These are phyloP conservation scores for Neohortaea acidophila DNA, from an alignment of 495 filamentous ascomycete species.

Conservation along the genomic window DNA sequence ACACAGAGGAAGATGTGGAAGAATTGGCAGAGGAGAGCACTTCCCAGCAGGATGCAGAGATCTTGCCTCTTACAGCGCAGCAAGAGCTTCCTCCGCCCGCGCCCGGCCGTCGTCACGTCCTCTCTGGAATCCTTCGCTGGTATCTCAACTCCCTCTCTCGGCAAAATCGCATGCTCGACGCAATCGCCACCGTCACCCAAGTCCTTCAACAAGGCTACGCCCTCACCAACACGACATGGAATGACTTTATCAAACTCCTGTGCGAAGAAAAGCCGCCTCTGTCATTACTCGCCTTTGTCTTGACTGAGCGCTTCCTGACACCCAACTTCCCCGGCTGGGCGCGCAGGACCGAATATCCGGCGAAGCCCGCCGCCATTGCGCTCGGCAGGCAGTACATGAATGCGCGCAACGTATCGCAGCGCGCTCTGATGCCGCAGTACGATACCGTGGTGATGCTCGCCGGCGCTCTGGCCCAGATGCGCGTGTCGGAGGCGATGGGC, in stretches of 20 bases:
- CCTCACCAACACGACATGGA: conserved; percentile 49
- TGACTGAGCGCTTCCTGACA: conserved; percentile 63
- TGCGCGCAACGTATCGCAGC: conserved; percentile 31
- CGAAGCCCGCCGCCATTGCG: conserved; percentile 20
- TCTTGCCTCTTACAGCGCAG: too few relatives aligned
- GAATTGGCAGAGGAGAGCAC: too few relatives aligned
- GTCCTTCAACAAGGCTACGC: conserved; percentile 48
- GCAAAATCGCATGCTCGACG: conserved; percentile 31
- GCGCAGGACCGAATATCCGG: not conserved
- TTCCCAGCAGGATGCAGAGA: too few relatives aligned
- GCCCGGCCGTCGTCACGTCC: conserved; percentile 40
- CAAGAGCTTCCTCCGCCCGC: conserved; percentile 28
- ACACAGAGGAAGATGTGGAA: too few relatives aligned
- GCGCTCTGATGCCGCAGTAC: conserved; percentile 29
- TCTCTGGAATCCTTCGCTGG: conserved; percentile 40
- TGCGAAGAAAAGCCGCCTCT: conserved; percentile 21
- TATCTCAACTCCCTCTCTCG: conserved; percentile 44
- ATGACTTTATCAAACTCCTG: conserved; percentile 40
- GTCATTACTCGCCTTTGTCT: conserved; percentile 39
- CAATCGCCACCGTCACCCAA: conserved; percentile 35
- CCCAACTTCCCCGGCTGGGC: conserved; percentile 58
- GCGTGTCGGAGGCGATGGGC: conserved; percentile 24
- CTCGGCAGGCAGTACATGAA: conserved; percentile 18
- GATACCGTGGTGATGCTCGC: conserved; percentile 41
- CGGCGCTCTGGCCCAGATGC: conserved; percentile 31